Base-by-base conservation (phyloP, 306 rosid species). In the Corylus avellana region DNA sequence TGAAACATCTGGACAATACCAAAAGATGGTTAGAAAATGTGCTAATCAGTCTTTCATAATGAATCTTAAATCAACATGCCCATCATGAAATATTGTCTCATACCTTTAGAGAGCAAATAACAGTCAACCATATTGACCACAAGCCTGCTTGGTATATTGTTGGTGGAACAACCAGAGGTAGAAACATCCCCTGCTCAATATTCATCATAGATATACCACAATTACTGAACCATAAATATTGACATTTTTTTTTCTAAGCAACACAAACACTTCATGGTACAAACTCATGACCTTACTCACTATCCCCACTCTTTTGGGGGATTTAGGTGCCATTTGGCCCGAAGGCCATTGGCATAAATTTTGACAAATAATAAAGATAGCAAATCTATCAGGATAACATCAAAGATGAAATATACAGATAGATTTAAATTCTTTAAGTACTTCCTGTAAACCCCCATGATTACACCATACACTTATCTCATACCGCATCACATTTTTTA, bases 71-170 rank as follows among this genome's bases (percentile, higher is more conserved):
- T 54, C 58, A 66, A 29, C 27, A 75, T 49, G n/a, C 42, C 77
- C 29, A 63, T 18, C 49, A 73, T 64, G 58, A 16, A 32, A 49
- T 44, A 49, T 75, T 6, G 76, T 77, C 71, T 32, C 68, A 80
- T 91, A 93, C 99, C 99, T 96, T 93, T 74, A 96, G 84, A 74
- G 93, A 89, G 78, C 99, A 93, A 73, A 96, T 88, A 82, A 96
- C 93, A 72, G 86, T 85, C 92, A 96, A 70, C 99, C 99, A 96
- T 77, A 89, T 75, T 63, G 97, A 84, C 99, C 99, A 96, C 75
- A 96, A 85, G 78, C 94, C 92, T 0, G 91, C 91, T 68, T 91
- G 96, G 88, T 90, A 93, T 83, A 91, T 77, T 68, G 97, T 88
- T 76, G 96, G 91, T 54, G 96, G 98, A 83, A 96, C 84, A 85